Percentiles rank a stretch among this genome's conserved stretches.
phyloP scores from a whole-genome alignment of 345 rosid genomes.

The Eucalyptus decipiens region DNA sequence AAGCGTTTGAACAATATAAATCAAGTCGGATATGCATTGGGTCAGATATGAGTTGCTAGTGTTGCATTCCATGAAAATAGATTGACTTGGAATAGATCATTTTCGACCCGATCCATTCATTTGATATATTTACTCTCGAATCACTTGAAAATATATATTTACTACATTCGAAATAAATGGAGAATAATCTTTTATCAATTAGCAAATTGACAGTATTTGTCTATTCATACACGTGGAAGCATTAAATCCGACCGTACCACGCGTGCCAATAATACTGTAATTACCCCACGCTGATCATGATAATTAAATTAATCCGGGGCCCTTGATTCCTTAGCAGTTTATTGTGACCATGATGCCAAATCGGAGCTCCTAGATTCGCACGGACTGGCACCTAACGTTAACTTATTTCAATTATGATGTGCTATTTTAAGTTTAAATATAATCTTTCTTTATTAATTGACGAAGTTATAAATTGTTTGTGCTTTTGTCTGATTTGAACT shows the following conservation, averaged over 20 bases:
- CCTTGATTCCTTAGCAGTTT: neutral
- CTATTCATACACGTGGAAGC: neutral
- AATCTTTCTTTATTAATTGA: neutral
- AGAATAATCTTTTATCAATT: neutral
- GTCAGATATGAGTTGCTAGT: neutral
- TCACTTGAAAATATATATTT: neutral
- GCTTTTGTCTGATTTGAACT: neutral
- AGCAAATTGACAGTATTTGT: neutral
- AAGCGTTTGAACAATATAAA: no score
- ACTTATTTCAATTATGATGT: neutral
- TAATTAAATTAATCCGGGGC: neutral
- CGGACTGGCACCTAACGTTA: neutral
- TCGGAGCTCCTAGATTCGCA: neutral
- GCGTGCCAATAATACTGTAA: neutral
- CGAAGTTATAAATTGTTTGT: neutral
- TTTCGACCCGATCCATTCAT: accelerated
- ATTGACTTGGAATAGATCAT: accelerated
- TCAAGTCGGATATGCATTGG: accelerated
- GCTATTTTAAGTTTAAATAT: neutral
- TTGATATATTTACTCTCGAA: accelerated
- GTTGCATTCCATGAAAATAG: neutral
- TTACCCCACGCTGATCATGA: neutral
- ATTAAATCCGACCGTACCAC: neutral
- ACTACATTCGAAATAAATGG: neutral
- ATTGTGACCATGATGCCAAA: neutral